Evolutionary conservation across 164 flowering plant genomes (phyloP).

Genomic region (Nymphaea colorata): DNA sequence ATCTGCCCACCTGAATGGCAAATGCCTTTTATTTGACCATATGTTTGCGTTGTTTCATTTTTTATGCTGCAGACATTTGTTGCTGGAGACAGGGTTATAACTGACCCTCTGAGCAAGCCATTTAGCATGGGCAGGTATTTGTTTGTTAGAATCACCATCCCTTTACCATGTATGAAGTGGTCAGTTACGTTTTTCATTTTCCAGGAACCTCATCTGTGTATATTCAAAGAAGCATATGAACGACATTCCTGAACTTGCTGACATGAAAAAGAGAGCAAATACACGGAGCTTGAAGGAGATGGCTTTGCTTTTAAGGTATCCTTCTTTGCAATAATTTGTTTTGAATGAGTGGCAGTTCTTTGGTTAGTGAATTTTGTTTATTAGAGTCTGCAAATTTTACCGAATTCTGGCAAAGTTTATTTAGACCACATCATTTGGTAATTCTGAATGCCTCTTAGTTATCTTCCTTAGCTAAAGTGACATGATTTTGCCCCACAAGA

Average conservation of each 20-base stretch:
- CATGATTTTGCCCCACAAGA: no score
- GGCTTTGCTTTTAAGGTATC: slow-evolving; percentile 77
- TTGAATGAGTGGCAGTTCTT: no score
- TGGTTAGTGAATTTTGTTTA: no score
- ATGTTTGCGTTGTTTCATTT: not conserved
- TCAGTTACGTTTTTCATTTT: slow-evolving; percentile 3
- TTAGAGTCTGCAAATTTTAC: no score
- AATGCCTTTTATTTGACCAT: not conserved
- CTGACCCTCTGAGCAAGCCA: slow-evolving; percentile 97
- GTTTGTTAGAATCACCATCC: not conserved
- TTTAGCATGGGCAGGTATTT: slow-evolving; percentile 97
- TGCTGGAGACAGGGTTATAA: slow-evolving; percentile 94
- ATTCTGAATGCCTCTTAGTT: no score
- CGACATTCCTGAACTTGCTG: slow-evolving; percentile 76
- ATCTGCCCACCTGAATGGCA: not conserved
- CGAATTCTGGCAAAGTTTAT: no score
- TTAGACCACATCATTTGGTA: no score
- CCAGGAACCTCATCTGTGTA: slow-evolving; percentile 86
- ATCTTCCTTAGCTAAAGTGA: no score
- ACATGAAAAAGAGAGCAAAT: slow-evolving; percentile 79
- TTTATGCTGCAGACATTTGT: slow-evolving; percentile 52
- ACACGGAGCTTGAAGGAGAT: slow-evolving; percentile 85
- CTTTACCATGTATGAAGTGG: not conserved
- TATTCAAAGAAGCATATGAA: slow-evolving; percentile 93
- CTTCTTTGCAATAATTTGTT: not conserved